Base-by-base conservation (phyloP, 179 eudicot genomes). In the Silene vulgaris region DNA sequence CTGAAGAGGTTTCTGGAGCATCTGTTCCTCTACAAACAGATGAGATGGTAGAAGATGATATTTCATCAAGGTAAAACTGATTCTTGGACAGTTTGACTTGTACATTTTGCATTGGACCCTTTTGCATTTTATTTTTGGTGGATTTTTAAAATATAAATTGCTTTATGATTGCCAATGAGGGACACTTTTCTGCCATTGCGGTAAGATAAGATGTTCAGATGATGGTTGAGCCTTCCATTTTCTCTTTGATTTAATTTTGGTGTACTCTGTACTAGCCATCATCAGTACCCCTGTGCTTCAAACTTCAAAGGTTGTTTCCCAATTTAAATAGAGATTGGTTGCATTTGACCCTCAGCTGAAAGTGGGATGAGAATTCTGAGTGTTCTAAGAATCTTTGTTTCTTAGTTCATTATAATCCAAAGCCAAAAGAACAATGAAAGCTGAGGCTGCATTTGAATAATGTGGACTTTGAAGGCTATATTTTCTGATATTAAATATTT, bases 61-160 rank as follows among this genome's bases (percentile, higher is more conserved):
- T 88, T 57, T 92, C 97, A 80, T 94, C 99, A 68, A 92, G 96
- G 99, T 95, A 88, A 17, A 64, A 54, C 23, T 43, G 11, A 11
- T 65, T 57, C 56, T 17, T 28, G 19, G 71, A 61, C 5, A 61
- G 52, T 48, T 23, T 40, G 5, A 5, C 69, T 8, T 66, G 0
- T 3, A 28, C 11, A 62, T 16, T 66, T 8, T 23, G 19, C 4
- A 37, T 74, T 29, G 32, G 32, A 29, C 32, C 32, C 32, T 29
- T 29, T 35, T 35, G 40, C 40, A 35, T 37, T 21, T 35, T 20
- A 16, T 74, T 13, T 30, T 32, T 37, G 35, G 2, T 61, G 54
- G 50, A 66, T 63, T 16, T 59, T 30, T 63, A 43, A 30, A 74
- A 28, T 11, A 50, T 40, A 40, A 65, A 19, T 71, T 64, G 64